Conservation (phyloP, 1,284 basidiomycete genomes). For the Tylopilus orsonianus region DNA sequence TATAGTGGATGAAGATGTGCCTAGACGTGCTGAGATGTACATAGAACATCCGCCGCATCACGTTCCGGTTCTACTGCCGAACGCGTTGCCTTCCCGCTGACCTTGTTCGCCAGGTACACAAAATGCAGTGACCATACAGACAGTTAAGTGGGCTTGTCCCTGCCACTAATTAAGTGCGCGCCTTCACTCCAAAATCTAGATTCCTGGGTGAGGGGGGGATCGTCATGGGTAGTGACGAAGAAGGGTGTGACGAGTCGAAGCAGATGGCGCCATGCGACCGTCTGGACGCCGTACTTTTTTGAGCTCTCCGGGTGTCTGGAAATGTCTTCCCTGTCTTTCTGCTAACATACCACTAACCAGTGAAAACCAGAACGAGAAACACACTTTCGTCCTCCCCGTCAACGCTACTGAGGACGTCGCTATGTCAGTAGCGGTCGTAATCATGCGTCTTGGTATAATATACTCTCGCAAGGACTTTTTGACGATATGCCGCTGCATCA, state of each 20-base stretch:
- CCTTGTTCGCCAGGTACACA: too few relatives aligned
- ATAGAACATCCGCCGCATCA: too few relatives aligned
- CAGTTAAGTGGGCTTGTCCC: too few relatives aligned
- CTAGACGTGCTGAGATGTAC: too few relatives aligned
- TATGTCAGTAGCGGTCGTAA: slow-evolving; percentile 8
- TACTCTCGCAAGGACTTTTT: slow-evolving; percentile 2
- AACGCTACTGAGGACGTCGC: slow-evolving; percentile 25
- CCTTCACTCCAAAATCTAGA: slow-evolving; percentile 37
- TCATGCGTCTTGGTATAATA: slow-evolving; percentile 1
- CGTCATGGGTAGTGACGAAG: slow-evolving; percentile 35
- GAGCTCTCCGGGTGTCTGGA: slow-evolving; percentile 36
- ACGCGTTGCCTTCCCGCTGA: too few relatives aligned
- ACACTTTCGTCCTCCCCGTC: slow-evolving; percentile 43
- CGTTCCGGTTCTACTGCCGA: too few relatives aligned
- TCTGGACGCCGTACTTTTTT: slow-evolving; percentile 27
- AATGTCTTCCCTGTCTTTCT: too few relatives aligned
- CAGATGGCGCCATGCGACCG: slow-evolving; percentile 16
- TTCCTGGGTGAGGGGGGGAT: slow-evolving; percentile 22
- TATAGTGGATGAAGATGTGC: too few relatives aligned
- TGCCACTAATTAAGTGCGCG: slow-evolving; percentile 21
- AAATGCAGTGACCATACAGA: too few relatives aligned
- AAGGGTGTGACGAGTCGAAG: slow-evolving; percentile 35
- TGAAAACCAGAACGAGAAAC: slow-evolving; percentile 32
- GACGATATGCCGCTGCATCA: neutral
- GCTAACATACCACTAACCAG: slow-evolving; percentile 40